A percentile compares a stretch with the other conserved stretches of the same genome.
Conservation (phyloP, 2,329 filamentous ascomycete species). For the Ceratocystis lukuohia region DNA sequence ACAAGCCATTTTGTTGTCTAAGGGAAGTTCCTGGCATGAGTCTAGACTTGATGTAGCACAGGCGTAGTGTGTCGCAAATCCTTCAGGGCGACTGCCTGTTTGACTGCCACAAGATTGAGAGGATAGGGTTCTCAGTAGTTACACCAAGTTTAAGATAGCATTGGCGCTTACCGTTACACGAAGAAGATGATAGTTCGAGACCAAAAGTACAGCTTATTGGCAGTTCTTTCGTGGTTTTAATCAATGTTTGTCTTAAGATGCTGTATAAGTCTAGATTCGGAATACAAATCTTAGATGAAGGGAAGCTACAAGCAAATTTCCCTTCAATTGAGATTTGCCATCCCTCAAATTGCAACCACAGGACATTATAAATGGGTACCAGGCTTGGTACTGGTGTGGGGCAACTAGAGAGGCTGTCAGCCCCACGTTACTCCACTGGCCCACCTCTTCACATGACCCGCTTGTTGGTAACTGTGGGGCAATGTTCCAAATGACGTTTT, state of each 20-base stretch:
- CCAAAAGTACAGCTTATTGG: neutral
- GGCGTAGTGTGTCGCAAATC: neutral
- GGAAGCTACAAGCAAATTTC: too few relatives aligned
- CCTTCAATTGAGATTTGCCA: too few relatives aligned
- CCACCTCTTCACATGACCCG: neutral
- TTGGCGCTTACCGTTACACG: neutral
- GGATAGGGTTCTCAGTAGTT: neutral
- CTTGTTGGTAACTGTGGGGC: neutral
- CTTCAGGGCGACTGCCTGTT: neutral
- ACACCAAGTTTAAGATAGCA: neutral
- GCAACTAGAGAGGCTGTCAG: neutral
- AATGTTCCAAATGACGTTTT: neutral
- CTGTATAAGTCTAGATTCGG: too few relatives aligned
- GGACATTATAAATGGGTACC: too few relatives aligned
- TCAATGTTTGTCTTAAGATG: too few relatives aligned
- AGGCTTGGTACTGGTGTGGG: neutral
- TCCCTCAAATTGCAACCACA: too few relatives aligned
- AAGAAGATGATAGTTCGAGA: neutral
- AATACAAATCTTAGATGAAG: too few relatives aligned
- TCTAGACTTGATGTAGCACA: neutral
- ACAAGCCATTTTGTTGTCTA: neutral
- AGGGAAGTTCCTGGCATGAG: neutral
- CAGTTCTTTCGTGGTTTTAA: too few relatives aligned
- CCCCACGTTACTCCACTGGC: neutral
- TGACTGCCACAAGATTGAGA: neutral